A percentile compares a stretch with the other conserved stretches of the same genome.
Conservation (phyloP, 2,329 filamentous ascomycete genomes). For the Coniella lustricola region DNA sequence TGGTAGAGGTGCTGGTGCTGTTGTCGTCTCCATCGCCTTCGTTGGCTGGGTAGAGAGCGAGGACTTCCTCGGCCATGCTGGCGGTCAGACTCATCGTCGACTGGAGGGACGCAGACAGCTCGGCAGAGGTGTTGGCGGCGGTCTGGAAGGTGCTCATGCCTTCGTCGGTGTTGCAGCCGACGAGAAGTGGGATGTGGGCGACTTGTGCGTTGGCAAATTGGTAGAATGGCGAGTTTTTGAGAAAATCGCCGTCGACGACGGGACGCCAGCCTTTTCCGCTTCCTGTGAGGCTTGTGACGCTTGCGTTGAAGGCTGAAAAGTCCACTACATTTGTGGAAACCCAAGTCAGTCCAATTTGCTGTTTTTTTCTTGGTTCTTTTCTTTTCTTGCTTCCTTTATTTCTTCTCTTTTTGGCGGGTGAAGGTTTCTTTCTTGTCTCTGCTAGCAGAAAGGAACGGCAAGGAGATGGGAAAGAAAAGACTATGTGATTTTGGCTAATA, state of each 20-base stretch:
- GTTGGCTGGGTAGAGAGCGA: background rate
- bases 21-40: background rate
- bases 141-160: background rate
- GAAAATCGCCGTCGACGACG: constrained; percentile 1
- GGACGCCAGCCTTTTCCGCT: background rate
- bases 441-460: too few species aligned
- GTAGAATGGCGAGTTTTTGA: background rate
- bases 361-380: too few species aligned
- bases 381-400: too few species aligned
- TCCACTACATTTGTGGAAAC: background rate
- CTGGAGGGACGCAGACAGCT: background rate
- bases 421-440: too few species aligned
- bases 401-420: too few species aligned
- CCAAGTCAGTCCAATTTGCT: background rate
- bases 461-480: background rate
- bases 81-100: background rate
- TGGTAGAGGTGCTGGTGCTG: too few species aligned
- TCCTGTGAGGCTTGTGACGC: background rate
- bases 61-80: constrained; percentile 1
- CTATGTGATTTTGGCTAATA: background rate
- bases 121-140: background rate
- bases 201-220: background rate
- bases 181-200: background rate
- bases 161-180: constrained; percentile 1
- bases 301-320: background rate